Conservation (phyloP, 164 flowering plant species). For the Protea cynaroides region DNA sequence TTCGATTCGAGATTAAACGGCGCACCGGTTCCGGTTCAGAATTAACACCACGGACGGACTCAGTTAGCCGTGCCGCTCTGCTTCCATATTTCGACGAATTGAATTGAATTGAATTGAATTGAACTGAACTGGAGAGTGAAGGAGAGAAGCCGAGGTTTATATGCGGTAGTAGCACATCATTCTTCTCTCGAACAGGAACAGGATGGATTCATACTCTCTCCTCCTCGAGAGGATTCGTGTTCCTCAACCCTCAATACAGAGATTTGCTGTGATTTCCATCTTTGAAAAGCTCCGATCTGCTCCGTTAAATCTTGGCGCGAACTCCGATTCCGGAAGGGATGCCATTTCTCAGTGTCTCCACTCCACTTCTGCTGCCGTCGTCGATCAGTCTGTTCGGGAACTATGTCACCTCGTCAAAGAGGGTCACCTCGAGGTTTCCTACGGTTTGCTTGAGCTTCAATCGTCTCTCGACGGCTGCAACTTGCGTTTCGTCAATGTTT, state of each 20-base stretch:
- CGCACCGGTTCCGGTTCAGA: too few species aligned
- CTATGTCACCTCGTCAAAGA: slow-evolving; percentile 66
- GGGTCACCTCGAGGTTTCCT: slow-evolving; percentile 34
- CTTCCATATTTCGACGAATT: too few species aligned
- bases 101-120: too few species aligned
- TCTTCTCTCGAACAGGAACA: too few species aligned
- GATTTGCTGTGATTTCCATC: slow-evolving; percentile 63
- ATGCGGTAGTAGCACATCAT: too few species aligned
- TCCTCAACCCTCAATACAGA: slow-evolving; percentile 84
- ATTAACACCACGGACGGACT: too few species aligned
- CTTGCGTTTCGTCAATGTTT: slow-evolving; percentile 39
- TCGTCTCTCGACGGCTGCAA: slow-evolving; percentile 67
- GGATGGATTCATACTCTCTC: slow-evolving; percentile 66
- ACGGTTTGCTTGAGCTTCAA: slow-evolving; percentile 72
- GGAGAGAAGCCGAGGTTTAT: too few species aligned
- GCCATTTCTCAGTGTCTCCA: slow-evolving; percentile 60
- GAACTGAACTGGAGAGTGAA: too few species aligned
- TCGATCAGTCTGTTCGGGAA: slow-evolving; percentile 83
- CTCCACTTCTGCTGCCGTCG: slow-evolving; percentile 54
- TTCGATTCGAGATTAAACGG: too few species aligned
- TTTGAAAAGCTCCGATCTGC: slow-evolving; percentile 76
- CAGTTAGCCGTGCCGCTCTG: too few species aligned
- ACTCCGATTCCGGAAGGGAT: slow-evolving; percentile 43
- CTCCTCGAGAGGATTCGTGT: slow-evolving; percentile 52
- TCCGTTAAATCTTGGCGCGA: slow-evolving; percentile 31